Evolutionary conservation across 805 yeast species (phyloP).

Genomic region (Grigorovia humatica): DNA sequence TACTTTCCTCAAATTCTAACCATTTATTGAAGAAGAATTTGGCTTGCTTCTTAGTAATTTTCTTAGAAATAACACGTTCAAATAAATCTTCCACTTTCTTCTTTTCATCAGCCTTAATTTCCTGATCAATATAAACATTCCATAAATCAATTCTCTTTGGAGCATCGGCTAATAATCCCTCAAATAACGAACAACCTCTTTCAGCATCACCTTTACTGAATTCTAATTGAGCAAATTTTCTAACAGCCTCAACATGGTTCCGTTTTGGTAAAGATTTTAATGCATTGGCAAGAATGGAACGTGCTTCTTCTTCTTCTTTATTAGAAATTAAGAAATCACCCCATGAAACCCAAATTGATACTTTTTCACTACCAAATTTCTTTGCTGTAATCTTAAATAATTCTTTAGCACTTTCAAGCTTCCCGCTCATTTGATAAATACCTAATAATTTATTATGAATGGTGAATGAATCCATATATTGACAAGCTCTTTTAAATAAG

Average conservation of each 20-base stretch:
- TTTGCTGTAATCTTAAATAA: constrained; percentile 60
- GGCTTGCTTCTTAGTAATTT: constrained; percentile 78
- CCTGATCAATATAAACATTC: constrained; percentile 93
- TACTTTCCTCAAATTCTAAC: constrained; percentile 68
- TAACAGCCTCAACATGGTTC: constrained; percentile 67
- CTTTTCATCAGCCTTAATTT: constrained; percentile 61
- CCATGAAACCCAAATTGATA: constrained; percentile 71
- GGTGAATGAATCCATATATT: constrained; percentile 78
- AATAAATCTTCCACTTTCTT: constrained; percentile 65
- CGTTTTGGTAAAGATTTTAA: constrained; percentile 61
- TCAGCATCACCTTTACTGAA: constrained; percentile 82
- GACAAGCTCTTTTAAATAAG: constrained; percentile 73
- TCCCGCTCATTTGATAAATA: constrained; percentile 66
- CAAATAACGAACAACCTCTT: constrained; percentile 89
- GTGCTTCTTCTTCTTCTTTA: constrained; percentile 47
- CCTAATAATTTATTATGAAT: constrained; percentile 74
- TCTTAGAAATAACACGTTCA: constrained; percentile 61
- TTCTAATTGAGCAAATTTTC: constrained; percentile 83
- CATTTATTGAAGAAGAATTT: constrained; percentile 91
- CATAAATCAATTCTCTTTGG: constrained; percentile 89
- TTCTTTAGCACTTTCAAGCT: constrained; percentile 56
- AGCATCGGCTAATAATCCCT: constrained; percentile 80
- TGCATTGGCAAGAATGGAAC: constrained; percentile 63
- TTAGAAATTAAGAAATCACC: constrained; percentile 65
- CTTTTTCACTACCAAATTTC: constrained; percentile 62